These are phyloP conservation scores for Tolypocladium amazonense DNA, from an alignment of 2,329 filamentous ascomycete genomes.

Conservation along the genomic window DNA sequence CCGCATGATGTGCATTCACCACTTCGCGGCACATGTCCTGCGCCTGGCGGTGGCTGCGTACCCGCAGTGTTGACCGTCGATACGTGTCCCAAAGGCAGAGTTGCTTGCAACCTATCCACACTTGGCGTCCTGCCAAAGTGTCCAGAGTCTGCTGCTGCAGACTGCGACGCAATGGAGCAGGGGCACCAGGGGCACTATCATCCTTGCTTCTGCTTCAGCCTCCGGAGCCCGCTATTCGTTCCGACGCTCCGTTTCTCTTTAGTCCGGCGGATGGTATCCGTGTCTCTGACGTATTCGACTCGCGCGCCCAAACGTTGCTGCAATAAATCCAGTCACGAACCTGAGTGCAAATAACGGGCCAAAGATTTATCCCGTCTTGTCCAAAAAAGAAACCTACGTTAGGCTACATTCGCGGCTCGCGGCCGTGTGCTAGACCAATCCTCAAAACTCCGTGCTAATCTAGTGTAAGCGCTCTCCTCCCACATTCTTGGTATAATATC, in stretches of 20 bases:
- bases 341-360: not conserved
- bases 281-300: too few relatives aligned
- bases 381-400: not conserved
- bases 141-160: not conserved
- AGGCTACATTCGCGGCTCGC: not conserved
- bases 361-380: not conserved
- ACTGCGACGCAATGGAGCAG: not conserved
- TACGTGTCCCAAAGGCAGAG: not conserved
- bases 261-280: too few relatives aligned
- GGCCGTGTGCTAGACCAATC: not conserved
- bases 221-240: not conserved
- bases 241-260: not conserved
- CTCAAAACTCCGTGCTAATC: slow-evolving; percentile 4
- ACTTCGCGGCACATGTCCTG: not conserved
- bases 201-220: not conserved
- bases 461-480: not conserved
- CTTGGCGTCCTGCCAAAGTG: not conserved
- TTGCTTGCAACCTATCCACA: too few relatives aligned
- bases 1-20: not conserved
- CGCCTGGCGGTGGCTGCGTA: not conserved
- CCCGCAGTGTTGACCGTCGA: not conserved
- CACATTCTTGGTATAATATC: not conserved
- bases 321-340: too few relatives aligned
- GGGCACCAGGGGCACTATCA: too few relatives aligned
- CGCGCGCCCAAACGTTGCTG: not conserved